A percentile compares a stretch with the other conserved stretches of the same genome.
Evolutionary conservation across 169 alveolate species (phyloP).

Genomic region (Babesia caballi): DNA sequence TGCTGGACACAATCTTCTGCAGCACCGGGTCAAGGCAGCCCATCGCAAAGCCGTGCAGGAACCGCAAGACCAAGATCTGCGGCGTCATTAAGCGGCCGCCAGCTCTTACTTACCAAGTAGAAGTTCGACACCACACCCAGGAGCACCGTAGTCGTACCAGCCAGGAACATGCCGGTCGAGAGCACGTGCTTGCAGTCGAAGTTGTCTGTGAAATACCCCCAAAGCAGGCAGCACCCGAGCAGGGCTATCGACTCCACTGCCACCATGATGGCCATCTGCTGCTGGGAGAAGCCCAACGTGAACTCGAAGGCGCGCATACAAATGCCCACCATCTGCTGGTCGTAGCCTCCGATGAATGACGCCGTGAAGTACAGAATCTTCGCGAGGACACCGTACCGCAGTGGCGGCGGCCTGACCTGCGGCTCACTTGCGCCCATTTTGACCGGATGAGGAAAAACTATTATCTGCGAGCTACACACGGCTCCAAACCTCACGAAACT

Average conservation of each 20-base stretch:
- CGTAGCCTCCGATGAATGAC: background rate
- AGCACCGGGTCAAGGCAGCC: background rate
- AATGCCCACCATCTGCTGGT: background rate
- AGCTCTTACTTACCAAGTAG: background rate
- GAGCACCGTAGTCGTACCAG: background rate
- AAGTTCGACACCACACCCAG: background rate
- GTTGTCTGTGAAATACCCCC: background rate
- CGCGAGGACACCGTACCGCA: background rate
- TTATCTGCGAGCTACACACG: no score
- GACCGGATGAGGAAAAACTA: no score
- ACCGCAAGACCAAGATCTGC: background rate
- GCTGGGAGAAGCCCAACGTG: background rate
- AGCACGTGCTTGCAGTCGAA: background rate
- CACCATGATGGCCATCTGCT: background rate
- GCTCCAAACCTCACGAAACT: no score
- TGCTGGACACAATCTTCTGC: background rate
- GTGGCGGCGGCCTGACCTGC: no score
- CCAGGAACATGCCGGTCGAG: background rate
- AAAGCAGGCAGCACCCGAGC: background rate
- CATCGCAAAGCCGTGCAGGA: background rate
- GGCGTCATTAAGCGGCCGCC: background rate
- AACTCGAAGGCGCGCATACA: conserved; percentile 9
- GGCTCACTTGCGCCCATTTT: no score
- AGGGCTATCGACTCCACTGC: background rate
- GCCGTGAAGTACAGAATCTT: background rate